Evolutionary conservation across 768 basidiomycete species (phyloP).

Genomic region (Lactarius akahatsu): DNA sequence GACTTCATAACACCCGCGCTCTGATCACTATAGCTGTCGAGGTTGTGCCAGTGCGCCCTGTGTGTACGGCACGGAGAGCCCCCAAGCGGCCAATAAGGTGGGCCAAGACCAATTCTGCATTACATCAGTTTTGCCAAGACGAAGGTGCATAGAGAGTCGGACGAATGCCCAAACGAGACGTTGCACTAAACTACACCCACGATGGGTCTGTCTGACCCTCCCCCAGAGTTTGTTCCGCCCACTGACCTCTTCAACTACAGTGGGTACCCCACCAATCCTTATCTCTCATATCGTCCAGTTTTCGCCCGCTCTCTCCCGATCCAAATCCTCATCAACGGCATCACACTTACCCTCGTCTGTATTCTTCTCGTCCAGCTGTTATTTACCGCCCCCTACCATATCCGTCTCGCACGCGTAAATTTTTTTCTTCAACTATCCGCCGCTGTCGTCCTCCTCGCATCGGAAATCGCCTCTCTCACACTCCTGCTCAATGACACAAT

Average conservation of each 20-base stretch:
- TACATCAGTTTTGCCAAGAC: slow-evolving; percentile 1
- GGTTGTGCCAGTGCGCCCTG: background rate
- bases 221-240: background rate
- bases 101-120: background rate
- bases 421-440: slow-evolving; percentile 87
- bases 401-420: slow-evolving; percentile 90
- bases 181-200: background rate
- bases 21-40: background rate
- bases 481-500: slow-evolving; percentile 64
- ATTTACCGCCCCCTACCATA: slow-evolving; percentile 96
- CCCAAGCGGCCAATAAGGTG: background rate
- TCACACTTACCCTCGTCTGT: slow-evolving; percentile 78
- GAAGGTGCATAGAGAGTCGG: background rate
- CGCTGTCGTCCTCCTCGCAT: slow-evolving; percentile 75
- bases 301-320: slow-evolving; percentile 90
- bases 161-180: background rate
- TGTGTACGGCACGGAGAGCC: background rate
- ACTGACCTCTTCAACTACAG: slow-evolving; percentile 21
- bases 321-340: slow-evolving; percentile 82
- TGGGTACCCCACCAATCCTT: slow-evolving; percentile 57
- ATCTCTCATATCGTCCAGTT: slow-evolving; percentile 69
- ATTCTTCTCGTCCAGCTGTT: slow-evolving; percentile 89
- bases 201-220: slow-evolving; percentile 15
- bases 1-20: background rate
- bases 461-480: slow-evolving; percentile 72